Evolutionary conservation across 2,329 filamentous ascomycete genomes (phyloP).

Genomic region (Verticillium nubilum): DNA sequence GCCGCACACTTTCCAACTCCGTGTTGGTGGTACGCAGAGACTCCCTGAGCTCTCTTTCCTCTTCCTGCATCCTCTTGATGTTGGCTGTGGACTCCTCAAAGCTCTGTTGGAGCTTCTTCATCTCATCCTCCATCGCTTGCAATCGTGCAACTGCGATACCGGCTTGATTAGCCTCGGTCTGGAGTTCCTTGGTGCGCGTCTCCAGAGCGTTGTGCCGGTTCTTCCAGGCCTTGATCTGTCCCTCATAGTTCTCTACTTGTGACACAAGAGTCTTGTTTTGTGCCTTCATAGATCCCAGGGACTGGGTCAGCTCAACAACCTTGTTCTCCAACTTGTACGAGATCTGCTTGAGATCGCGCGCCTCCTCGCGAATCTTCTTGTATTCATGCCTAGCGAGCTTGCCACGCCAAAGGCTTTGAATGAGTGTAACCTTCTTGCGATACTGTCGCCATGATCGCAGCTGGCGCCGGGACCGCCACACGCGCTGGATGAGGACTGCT

Average conservation of each 20-base stretch:
- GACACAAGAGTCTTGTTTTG: slow-evolving; percentile 87
- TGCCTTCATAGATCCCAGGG: slow-evolving; percentile 82
- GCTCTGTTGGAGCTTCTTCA: slow-evolving; percentile 81
- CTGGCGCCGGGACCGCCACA: slow-evolving; percentile 77
- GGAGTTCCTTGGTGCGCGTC: slow-evolving; percentile 84
- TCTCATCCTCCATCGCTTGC: slow-evolving; percentile 89
- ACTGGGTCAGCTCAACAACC: slow-evolving; percentile 96
- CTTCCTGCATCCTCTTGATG: slow-evolving; percentile 90
- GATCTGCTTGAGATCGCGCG: slow-evolving; percentile 97
- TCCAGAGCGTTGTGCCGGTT: slow-evolving; percentile 87
- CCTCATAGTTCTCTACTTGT: slow-evolving; percentile 94
- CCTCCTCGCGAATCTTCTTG: slow-evolving; percentile 89
- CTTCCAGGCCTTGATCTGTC: slow-evolving; percentile 94
- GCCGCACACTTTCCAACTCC: slow-evolving; percentile 75
- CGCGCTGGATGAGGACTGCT: slow-evolving; percentile 82
- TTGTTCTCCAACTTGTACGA: slow-evolving; percentile 99
- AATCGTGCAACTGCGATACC: slow-evolving; percentile 90
- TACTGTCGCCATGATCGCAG: slow-evolving; percentile 81
- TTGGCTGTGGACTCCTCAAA: slow-evolving; percentile 88
- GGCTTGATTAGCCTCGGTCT: slow-evolving; percentile 94
- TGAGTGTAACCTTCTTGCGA: slow-evolving; percentile 79
- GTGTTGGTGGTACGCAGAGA: slow-evolving; percentile 72
- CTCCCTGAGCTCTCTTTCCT: slow-evolving; percentile 81
- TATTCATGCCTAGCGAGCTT: slow-evolving; percentile 75
- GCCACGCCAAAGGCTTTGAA: slow-evolving; percentile 92